Percentiles rank a stretch among this genome's conserved stretches.
Evolutionary conservation across 495 filamentous ascomycete species (phyloP).

Genomic region (Podospora pseudopauciseta): DNA sequence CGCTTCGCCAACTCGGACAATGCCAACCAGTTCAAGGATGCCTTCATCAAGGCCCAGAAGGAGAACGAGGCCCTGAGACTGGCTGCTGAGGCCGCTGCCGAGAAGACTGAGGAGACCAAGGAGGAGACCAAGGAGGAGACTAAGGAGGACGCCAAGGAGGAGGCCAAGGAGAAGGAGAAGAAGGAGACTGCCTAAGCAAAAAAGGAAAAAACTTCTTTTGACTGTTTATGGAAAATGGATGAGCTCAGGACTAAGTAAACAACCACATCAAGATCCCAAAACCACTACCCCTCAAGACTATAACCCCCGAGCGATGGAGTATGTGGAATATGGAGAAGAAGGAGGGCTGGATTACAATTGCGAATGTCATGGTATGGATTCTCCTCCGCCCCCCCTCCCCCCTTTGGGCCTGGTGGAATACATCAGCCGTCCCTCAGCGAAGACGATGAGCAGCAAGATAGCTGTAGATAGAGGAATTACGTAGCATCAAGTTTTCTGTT

Average conservation of each 20-base stretch:
- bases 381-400: too few species aligned
- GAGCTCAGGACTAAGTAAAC: conserved; percentile 22
- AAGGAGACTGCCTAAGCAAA: conserved; percentile 17
- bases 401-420: not conserved
- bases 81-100: conserved; percentile 15
- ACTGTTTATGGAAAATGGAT: conserved; percentile 18
- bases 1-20: conserved; percentile 98
- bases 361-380: not conserved
- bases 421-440: conserved; percentile 2
- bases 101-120: conserved; percentile 26
- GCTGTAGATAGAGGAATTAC: conserved; percentile 28
- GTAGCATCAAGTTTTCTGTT: conserved; percentile 6
- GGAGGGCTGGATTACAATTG: not conserved
- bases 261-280: not conserved
- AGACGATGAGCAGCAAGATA: conserved; percentile 12
- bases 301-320: not conserved
- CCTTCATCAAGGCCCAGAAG: conserved; percentile 96
- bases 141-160: conserved; percentile 27
- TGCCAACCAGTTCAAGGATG: conserved; percentile 95
- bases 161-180: conserved; percentile 25
- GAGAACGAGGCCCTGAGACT: conserved; percentile 84
- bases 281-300: not conserved
- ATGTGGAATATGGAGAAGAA: not conserved
- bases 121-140: conserved; percentile 22
- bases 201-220: not conserved